Base-by-base conservation (phyloP, 106 monocot species). In the Acanthochlamys bracteata region DNA sequence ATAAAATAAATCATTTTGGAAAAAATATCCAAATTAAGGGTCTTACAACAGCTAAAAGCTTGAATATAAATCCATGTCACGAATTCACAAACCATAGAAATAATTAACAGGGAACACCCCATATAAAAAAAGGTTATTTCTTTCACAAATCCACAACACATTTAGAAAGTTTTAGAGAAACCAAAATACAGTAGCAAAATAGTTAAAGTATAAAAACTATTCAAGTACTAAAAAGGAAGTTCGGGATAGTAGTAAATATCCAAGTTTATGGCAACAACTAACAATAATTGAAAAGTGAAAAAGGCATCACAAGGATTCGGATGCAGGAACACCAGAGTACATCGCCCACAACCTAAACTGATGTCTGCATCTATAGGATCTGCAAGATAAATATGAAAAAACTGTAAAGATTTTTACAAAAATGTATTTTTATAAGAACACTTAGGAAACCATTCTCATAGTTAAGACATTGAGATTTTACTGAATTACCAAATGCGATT, bases 271-370 rank as follows among this genome's bases (percentile, higher is more conserved):
- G 49, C 10, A 55, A 19, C 20, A 22, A 55, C 20, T 2, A 10
- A 22, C 20, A 55, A 10, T 55, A 13, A 19, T 20, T 55, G 10
- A 55, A 55, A 55, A 55, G 55, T 20, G 10, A 55, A 0, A 55
- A 55, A 55, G 55, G 10, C 55, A 55, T 55, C 55, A 20, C 55
- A 22, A 10, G 20, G 55, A 22, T 55, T 6, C 55, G 20, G 55
- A 22, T 17, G 55, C 55, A 55, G 55, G 55, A 55, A 55, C 55
- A 20, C 55, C 55, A 55, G 55, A 55, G 55, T 20, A 55, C 20
- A 55, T 55, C 55, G 8, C 4, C 55, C 55, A 55, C 20, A 20
- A 55, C 55, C n/a, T 55, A 55, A 55, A 55, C 20, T 10, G 55
- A 55, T 55, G 20, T 51, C 51, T 51, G 13, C 51, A 51, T 15